Conservation (phyloP, 441 rosid genomes). For the Bocquillonia castaneifolia region DNA sequence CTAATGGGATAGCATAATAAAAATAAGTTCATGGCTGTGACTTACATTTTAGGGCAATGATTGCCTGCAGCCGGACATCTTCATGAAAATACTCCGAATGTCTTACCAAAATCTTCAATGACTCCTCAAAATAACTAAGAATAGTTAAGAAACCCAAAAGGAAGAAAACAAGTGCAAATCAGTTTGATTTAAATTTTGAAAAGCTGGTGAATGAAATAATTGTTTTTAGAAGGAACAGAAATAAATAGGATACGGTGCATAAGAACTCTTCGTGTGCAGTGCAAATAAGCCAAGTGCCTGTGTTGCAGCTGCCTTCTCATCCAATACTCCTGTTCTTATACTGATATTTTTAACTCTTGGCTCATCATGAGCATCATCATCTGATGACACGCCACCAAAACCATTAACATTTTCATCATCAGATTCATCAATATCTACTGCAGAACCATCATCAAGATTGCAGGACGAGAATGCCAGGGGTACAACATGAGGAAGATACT, state of each 20-base stretch:
- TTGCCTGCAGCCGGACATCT: conserved; percentile 97
- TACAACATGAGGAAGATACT: conserved; percentile 91
- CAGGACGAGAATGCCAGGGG: conserved; percentile 89
- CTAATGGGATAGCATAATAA: neutral
- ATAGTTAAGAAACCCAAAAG: conserved; percentile 43
- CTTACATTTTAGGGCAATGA: conserved; percentile 82
- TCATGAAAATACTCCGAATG: conserved; percentile 95
- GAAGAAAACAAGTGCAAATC: neutral
- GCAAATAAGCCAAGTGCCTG: conserved; percentile 98
- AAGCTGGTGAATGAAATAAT: conserved; percentile 1
- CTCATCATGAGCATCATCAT: conserved; percentile 98
- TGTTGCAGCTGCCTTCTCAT: conserved; percentile 99
- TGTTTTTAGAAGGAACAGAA: neutral
- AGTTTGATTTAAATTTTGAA: neutral
- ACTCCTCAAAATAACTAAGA: conserved; percentile 83
- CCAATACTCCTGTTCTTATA: conserved; percentile 91
- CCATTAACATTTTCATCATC: conserved; percentile 82
- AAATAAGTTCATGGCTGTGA: conserved; percentile 20
- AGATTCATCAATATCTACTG: conserved; percentile 85
- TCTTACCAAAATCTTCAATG: conserved; percentile 72
- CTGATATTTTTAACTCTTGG: conserved; percentile 94
- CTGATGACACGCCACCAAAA: conserved; percentile 94
- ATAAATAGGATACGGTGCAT: conserved; percentile 73
- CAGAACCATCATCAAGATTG: conserved; percentile 99
- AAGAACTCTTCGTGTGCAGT: conserved; percentile 72